Conservation (phyloP, 176 grass and related monocot species). For the Eragrostis nindensis region DNA sequence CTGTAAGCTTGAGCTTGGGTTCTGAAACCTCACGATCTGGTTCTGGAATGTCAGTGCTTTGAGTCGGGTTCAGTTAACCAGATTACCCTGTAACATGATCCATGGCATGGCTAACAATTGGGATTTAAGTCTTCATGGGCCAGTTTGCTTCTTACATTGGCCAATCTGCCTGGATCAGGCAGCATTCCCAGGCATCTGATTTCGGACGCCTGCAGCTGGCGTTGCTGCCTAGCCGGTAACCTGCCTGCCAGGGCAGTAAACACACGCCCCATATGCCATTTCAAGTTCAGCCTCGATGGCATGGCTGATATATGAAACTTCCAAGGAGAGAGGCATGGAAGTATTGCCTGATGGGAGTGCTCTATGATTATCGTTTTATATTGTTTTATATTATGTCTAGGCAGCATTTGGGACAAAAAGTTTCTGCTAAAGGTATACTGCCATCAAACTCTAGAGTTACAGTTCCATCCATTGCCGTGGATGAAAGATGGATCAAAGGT, state of each 20-base stretch:
- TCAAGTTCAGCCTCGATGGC: neutral
- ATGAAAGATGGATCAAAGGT: neutral
- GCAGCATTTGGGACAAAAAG: neutral
- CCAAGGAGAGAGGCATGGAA: neutral
- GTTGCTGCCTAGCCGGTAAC: too few species aligned
- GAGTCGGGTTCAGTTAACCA: neutral
- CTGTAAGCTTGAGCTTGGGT: neutral
- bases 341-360: neutral
- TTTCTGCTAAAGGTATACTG: constrained; percentile 2
- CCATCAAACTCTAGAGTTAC: neutral
- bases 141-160: too few species aligned
- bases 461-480: neutral
- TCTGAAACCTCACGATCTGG: neutral
- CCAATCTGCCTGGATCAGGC: too few species aligned
- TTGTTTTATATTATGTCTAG: neutral
- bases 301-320: constrained; percentile 14
- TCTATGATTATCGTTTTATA: neutral
- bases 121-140: neutral
- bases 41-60: neutral
- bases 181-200: too few species aligned
- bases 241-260: too few species aligned
- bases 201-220: too few species aligned
- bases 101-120: neutral
- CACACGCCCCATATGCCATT: constrained; percentile 12
- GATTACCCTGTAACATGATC: neutral